These are phyloP conservation scores for Trypanosoma cruzi DNA, from an alignment of 208 protist genomes.

Conservation along the genomic window DNA sequence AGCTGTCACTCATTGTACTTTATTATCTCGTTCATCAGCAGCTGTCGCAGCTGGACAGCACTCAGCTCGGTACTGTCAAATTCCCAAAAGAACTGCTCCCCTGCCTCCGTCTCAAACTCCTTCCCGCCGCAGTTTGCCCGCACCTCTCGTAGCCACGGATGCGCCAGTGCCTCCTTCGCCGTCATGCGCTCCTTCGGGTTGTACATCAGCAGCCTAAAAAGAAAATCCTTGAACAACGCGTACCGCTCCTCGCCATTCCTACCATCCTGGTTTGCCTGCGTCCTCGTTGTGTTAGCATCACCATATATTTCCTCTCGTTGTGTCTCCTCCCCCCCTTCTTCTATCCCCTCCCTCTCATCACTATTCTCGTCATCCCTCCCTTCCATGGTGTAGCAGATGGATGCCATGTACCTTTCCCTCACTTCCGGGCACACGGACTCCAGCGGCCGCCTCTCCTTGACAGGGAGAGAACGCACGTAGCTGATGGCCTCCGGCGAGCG, in stretches of 20 bases:
- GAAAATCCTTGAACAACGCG: constrained; percentile 82
- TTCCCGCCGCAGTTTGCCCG: constrained; percentile 26
- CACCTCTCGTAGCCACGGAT: constrained; percentile 74
- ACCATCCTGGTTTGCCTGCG: neutral
- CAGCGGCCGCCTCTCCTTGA: constrained; percentile 50
- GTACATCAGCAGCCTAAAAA: constrained; percentile 92
- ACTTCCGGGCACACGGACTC: constrained; percentile 55
- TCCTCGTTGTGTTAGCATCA: neutral
- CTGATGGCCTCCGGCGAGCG: constrained; percentile 61
- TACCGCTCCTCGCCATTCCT: constrained; percentile 48
- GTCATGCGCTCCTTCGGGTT: constrained; percentile 93
- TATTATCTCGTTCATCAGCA: constrained; percentile 70
- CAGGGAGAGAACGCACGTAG: constrained; percentile 64
- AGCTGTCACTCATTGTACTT: constrained; percentile 11
- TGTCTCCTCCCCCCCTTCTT: neutral
- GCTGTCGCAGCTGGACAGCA: constrained; percentile 46
- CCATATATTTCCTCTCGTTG: neutral
- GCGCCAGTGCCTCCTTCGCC: constrained; percentile 92
- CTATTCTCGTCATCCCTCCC: constrained; percentile 29
- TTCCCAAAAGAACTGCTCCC: constrained; percentile 45
- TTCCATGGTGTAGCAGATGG: constrained; percentile 56
- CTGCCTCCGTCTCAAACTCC: constrained; percentile 49
- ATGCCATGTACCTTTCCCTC: constrained; percentile 38
- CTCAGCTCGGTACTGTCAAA: constrained; percentile 43
- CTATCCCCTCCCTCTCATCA: neutral